Evolutionary conservation across 2,329 filamentous ascomycete genomes (phyloP), one percentile per base, ranked within the genome.

Genomic region (Cordyceps cateniannulata): DNA sequence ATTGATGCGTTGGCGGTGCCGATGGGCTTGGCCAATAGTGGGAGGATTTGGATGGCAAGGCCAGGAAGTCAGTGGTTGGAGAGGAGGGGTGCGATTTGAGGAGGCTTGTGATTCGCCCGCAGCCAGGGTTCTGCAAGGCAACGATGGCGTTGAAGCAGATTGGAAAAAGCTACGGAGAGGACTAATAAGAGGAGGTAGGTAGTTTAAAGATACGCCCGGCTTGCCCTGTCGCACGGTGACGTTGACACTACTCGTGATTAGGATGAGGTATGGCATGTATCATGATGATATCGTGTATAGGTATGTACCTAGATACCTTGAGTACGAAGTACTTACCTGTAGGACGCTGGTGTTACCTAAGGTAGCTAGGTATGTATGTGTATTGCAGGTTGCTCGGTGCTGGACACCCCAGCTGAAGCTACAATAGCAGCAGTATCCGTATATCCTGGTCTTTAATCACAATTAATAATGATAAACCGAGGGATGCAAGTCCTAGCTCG

Each of bases 1-100:
- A 29, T 64, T 74, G 73, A 75, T 75, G 73, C 70, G 73, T 65
- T 75, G 73, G 73, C 73, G 72, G 59, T 74, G 71, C 72, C 67
- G 72, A 68, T 64, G 66, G 66, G 65, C 66, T 70, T 65, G 66
- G 63, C 73, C 73, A 75, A 75, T 75, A 64, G 67, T 63, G 42
- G n/a, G 32, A 35, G 32, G 32, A 35, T 12, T 35, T 22, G 66
- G 66, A 63, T 60, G 65, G 65, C 69, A 65, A 65, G 70, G 70
- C 68, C 35, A 56, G 32, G 59, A 9, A 57, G 20, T 27, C 32
- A 35, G 44, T 62, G 65, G 63, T 59, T 29, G 12, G 27, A 35
- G 48, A 8, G 45, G 48, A n/a, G 20, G 40, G 38, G 44, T 45
- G 42, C 16, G 14, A 8, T 45, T 22, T 22, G n/a, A 42, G 6